Conservation (phyloP, 768 basidiomycete genomes). For the Artomyces pyxidatus region DNA sequence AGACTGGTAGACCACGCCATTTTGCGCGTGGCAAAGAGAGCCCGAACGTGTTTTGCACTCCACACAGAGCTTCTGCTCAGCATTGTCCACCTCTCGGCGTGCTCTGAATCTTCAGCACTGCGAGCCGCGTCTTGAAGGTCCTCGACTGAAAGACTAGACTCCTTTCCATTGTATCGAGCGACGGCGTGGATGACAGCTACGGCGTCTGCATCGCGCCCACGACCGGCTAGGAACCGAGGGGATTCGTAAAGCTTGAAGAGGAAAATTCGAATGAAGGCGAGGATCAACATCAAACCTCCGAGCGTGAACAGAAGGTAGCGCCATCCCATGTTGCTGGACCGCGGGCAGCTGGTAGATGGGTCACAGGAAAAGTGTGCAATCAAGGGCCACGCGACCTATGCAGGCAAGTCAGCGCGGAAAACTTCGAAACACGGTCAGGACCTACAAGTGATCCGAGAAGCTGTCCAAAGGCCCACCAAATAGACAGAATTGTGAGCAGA, state of each 20-base stretch:
- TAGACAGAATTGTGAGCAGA: conserved; percentile 45
- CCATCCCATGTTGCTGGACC: conserved; percentile 54
- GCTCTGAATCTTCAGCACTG: conserved; percentile 12
- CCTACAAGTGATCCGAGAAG: conserved; percentile 39
- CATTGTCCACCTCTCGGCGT: conserved; percentile 15
- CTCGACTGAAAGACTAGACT: conserved; percentile 34
- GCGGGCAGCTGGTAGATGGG: conserved; percentile 27
- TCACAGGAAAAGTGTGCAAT: conserved; percentile 48
- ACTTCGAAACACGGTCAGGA: background rate
- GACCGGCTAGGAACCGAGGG: conserved; percentile 49
- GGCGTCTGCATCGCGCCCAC: conserved; percentile 44
- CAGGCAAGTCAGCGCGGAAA: background rate
- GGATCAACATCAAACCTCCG: conserved; percentile 42
- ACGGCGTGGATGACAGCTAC: conserved; percentile 39
- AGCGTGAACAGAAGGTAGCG: conserved; percentile 48
- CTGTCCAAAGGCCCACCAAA: conserved; percentile 56
- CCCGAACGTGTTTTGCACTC: conserved; percentile 38
- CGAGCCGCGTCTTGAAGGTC: conserved; percentile 30
- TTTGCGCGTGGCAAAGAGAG: conserved; percentile 54
- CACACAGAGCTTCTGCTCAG: conserved; percentile 36
- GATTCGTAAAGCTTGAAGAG: conserved; percentile 47
- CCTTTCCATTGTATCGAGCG: conserved; percentile 41
- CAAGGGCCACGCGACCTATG: conserved; percentile 50
- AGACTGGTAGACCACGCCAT: conserved; percentile 61
- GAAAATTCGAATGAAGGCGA: conserved; percentile 48